Evolutionary conservation across 257 asterid genomes (phyloP), one percentile per base, ranked within the genome.

Genomic region (Jasminum sambac): DNA sequence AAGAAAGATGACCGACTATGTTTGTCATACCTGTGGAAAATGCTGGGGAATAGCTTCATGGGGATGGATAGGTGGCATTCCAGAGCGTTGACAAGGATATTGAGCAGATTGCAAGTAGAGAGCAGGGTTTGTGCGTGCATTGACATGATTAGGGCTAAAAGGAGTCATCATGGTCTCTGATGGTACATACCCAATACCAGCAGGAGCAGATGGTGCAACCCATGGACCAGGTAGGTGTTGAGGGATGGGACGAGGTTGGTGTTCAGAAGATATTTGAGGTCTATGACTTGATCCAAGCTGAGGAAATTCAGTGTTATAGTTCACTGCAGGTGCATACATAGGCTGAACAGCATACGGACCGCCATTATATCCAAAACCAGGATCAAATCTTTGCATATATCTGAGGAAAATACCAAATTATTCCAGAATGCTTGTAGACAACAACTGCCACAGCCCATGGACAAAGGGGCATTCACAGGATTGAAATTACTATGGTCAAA

Each of bases 381-480:
- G 99, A 78, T 95, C 98, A 81, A 95, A 95, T 77, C 99, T 90
- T 79, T 95, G 99, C 94, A 87, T 67, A 87, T 90, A 95, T 74
- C 99, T 95, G 76, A 63, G 70, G 72, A 42, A 64, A 80, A 26
- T 13, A 68, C 41, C 34, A 60, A 39, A 67, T 39, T 71, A 60
- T 41, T 67, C 65, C 69, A 59, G 16, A 57, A 60, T 64, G 44
- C 52, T 43, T 41, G 42, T 26, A 13, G 64, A 36, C 40, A 59
- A 43, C 14, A 64, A 30, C 36, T 30, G 36, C 36, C 36, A 30
- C 36, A 1, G 36, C 36, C 36, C 36, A 30, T 4, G 36, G 36
- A 30, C 36, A 30, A 1, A 4, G 36, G 36, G 2, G 1, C 4
- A 4, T 30, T 30, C 36, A 30, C 36, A 30, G 4, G 36, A 30